These are phyloP conservation scores for Scopulariopsis brevicaulis DNA, from an alignment of 2,329 filamentous ascomycete species.

Conservation along the genomic window DNA sequence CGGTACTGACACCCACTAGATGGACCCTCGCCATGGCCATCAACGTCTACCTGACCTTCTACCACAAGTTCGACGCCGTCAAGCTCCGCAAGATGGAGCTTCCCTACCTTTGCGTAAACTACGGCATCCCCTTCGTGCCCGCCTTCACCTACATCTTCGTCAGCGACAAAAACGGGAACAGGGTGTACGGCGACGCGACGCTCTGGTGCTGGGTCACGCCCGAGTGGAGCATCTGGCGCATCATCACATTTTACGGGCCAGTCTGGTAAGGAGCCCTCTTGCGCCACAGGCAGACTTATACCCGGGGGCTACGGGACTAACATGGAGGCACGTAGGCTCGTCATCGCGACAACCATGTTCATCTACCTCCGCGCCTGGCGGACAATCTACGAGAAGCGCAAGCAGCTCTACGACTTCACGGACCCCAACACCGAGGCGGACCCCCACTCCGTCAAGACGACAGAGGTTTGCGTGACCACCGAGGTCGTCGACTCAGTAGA, in stretches of 20 bases:
- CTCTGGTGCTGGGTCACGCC: slow-evolving; percentile 69
- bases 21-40: slow-evolving; percentile 70
- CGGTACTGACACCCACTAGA: slow-evolving; percentile 22
- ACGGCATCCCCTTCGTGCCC: slow-evolving; percentile 56
- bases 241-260: slow-evolving; percentile 59
- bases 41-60: slow-evolving; percentile 72
- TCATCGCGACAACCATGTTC: slow-evolving; percentile 8
- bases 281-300: slow-evolving; percentile 12
- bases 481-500: slow-evolving; percentile 19
- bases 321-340: slow-evolving; percentile 6
- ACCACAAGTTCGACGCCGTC: slow-evolving; percentile 51
- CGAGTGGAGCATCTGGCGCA: slow-evolving; percentile 54
- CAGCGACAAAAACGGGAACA: slow-evolving; percentile 29
- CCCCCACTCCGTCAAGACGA: slow-evolving; percentile 33
- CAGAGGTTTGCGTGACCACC: slow-evolving; percentile 41
- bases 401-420: slow-evolving; percentile 35
- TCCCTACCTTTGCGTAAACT: slow-evolving; percentile 54
- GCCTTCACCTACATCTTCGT: slow-evolving; percentile 54
- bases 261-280: slow-evolving; percentile 29
- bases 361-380: slow-evolving; percentile 37
- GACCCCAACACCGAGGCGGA: slow-evolving; percentile 28
- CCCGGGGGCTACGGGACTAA: neutral
- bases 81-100: slow-evolving; percentile 54
- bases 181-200: slow-evolving; percentile 58
- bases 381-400: slow-evolving; percentile 51